phyloP scores from a whole-genome alignment of 2,329 filamentous ascomycete species.

The Hypoxylon sp. region DNA sequence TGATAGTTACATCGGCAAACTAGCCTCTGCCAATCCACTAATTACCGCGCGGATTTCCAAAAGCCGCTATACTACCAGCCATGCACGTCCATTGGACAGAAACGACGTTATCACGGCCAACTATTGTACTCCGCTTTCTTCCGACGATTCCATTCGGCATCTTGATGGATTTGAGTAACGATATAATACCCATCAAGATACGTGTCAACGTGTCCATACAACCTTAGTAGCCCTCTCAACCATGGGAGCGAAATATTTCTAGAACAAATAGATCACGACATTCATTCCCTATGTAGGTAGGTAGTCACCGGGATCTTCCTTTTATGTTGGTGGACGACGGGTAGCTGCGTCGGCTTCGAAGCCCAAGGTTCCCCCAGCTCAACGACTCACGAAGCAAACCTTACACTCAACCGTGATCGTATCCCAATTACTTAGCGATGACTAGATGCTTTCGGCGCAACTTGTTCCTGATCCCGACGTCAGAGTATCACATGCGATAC shows the following conservation, averaged over 20 bases:
- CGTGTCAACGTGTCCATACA: too few relatives aligned
- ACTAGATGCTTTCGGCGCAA: constrained; percentile 18
- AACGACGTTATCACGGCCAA: not conserved
- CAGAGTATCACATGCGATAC: constrained; percentile 19
- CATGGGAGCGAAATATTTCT: too few relatives aligned
- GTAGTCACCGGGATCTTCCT: not conserved
- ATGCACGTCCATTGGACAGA: constrained; percentile 4
- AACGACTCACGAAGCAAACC: constrained; percentile 8
- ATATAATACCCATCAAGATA: too few relatives aligned
- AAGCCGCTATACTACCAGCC: constrained; percentile 11
- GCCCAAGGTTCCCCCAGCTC: constrained; percentile 1
- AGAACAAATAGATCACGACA: constrained; percentile 9
- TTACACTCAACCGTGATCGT: not conserved
- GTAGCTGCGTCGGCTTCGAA: constrained; percentile 4
- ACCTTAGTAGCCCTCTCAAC: too few relatives aligned
- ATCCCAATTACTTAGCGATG: constrained; percentile 5
- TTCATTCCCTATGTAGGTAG: too few relatives aligned
- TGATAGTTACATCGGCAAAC: constrained; percentile 29
- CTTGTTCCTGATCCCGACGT: constrained; percentile 23
- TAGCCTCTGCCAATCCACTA: constrained; percentile 20
- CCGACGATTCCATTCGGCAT: constrained; percentile 27
- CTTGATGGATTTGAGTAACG: constrained; percentile 18
- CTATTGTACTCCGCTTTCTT: constrained; percentile 31
- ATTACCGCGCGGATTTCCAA: constrained; percentile 33
- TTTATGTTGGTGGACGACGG: too few relatives aligned